These are phyloP conservation scores for Nakazawaea ambrosiae DNA, from an alignment of 805 yeast species.

Conservation along the genomic window DNA sequence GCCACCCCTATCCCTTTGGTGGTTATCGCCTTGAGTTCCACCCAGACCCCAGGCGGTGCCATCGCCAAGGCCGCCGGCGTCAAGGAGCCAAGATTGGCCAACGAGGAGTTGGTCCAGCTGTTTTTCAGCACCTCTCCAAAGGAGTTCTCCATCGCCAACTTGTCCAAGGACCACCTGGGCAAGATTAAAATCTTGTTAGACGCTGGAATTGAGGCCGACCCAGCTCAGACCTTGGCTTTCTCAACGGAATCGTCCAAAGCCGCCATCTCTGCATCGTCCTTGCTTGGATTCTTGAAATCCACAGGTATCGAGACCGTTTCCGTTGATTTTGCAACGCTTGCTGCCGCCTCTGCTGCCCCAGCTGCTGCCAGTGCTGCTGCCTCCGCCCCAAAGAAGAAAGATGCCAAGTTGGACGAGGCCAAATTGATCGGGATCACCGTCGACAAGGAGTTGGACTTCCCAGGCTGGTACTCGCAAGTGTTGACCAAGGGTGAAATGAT, in stretches of 20 bases:
- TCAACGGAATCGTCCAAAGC: slow-evolving; percentile 48
- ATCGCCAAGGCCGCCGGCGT: slow-evolving; percentile 63
- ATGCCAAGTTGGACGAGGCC: slow-evolving; percentile 70
- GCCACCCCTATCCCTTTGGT: slow-evolving; percentile 75
- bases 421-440: slow-evolving; percentile 94
- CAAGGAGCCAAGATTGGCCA: slow-evolving; percentile 85
- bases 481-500: slow-evolving; percentile 96
- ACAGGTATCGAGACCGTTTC: slow-evolving; percentile 42
- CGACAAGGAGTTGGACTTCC: slow-evolving; percentile 85
- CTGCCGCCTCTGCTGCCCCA: slow-evolving; percentile 32
- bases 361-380: slow-evolving; percentile 29
- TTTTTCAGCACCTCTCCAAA: slow-evolving; percentile 52
- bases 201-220: slow-evolving; percentile 34
- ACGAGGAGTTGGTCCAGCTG: slow-evolving; percentile 66
- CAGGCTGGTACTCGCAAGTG: slow-evolving; percentile 97
- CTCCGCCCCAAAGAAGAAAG: slow-evolving; percentile 20
- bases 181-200: slow-evolving; percentile 59
- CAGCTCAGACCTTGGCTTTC: slow-evolving; percentile 31
- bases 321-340: slow-evolving; percentile 48
- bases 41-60: slow-evolving; percentile 59
- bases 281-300: slow-evolving; percentile 38
- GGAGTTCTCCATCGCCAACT: slow-evolving; percentile 54
- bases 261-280: slow-evolving; percentile 37
- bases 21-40: slow-evolving; percentile 65
- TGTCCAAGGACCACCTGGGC: slow-evolving; percentile 40